These are phyloP conservation scores for Alternaria alternata DNA, from an alignment of 2,329 filamentous ascomycete species.

Conservation along the genomic window DNA sequence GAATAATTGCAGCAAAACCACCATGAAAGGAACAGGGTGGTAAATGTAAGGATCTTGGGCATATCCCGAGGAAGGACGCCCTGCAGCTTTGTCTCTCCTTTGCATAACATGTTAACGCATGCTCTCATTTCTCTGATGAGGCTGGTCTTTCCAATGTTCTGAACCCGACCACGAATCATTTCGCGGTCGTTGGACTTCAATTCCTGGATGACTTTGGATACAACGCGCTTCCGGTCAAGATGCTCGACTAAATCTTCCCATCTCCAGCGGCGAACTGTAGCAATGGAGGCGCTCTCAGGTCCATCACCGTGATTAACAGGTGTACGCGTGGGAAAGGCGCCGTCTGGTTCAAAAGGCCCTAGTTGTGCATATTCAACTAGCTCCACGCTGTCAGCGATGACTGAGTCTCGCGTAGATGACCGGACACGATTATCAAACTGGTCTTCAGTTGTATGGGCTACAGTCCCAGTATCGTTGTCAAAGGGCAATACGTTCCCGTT, in stretches of 20 bases:
- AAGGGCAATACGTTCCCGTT: background rate
- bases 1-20: constrained; percentile 39
- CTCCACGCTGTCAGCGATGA: constrained; percentile 18
- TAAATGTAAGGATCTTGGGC: constrained; percentile 34
- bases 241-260: constrained; percentile 50
- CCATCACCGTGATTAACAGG: constrained; percentile 16
- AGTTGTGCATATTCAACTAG: background rate
- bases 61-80: constrained; percentile 38
- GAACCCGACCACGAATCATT: constrained; percentile 31
- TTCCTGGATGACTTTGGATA: constrained; percentile 54
- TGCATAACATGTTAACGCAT: constrained; percentile 35
- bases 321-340: background rate
- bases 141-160: constrained; percentile 23
- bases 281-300: constrained; percentile 39
- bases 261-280: constrained; percentile 38
- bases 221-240: constrained; percentile 54
- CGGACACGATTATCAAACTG: background rate
- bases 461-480: background rate
- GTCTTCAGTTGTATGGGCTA: background rate
- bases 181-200: constrained; percentile 34
- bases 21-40: constrained; percentile 48
- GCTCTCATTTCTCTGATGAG: constrained; percentile 35
- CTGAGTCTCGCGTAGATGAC: constrained; percentile 1
- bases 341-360: background rate
- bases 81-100: constrained; percentile 28